phyloP scores from a whole-genome alignment of 257 asterid genomes.

The Nemophila menziesii region DNA sequence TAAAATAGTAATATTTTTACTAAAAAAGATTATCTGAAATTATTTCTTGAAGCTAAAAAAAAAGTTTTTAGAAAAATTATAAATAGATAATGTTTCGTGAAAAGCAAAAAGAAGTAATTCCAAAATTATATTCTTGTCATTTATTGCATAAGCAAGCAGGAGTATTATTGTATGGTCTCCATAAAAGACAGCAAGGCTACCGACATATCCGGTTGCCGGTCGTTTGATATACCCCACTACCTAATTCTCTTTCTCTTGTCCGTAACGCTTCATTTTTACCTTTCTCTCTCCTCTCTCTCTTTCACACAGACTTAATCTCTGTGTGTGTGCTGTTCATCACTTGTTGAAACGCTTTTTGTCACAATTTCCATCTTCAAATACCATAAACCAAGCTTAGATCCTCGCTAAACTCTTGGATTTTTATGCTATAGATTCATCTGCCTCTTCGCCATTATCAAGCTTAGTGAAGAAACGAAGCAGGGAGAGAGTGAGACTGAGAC shows the following conservation, averaged over 20 bases:
- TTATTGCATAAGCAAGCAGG: constrained; percentile 1
- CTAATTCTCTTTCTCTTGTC: background rate
- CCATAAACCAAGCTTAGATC: background rate
- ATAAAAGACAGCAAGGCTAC: background rate
- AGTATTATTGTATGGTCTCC: background rate
- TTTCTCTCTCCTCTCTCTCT: background rate
- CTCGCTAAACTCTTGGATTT: background rate
- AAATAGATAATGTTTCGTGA: too few species aligned
- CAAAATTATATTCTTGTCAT: background rate
- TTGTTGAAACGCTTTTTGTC: constrained; percentile 1
- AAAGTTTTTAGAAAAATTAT: too few species aligned
- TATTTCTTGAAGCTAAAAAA: too few species aligned
- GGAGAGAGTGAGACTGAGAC: background rate
- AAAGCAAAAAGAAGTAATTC: too few species aligned
- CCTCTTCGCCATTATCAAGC: background rate
- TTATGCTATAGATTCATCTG: background rate
- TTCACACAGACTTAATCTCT: background rate
- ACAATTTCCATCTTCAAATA: background rate
- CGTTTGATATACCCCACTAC: background rate
- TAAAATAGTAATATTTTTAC: too few species aligned
- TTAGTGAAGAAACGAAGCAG: background rate
- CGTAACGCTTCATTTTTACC: background rate
- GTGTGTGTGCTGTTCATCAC: background rate
- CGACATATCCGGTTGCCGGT: background rate
- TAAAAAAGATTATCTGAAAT: too few species aligned